Evolutionary conservation across 306 rosid genomes (phyloP).

Genomic region (Begonia fuchsioides): DNA sequence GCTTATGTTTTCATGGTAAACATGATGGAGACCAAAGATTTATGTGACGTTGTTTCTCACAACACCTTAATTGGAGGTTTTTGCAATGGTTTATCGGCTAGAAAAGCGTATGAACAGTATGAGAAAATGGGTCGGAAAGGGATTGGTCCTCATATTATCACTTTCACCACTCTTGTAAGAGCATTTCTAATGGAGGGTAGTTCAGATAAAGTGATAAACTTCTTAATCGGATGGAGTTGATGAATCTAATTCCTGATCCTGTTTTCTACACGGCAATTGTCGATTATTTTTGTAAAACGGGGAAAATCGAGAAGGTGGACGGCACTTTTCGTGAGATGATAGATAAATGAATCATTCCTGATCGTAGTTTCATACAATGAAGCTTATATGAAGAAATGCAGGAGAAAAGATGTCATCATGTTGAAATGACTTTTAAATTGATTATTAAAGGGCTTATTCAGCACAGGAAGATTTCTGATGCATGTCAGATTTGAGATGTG

Average conservation of each 20-base stretch:
- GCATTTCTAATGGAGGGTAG: slow-evolving; percentile 59
- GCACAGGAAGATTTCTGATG: slow-evolving; percentile 39
- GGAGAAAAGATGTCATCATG: slow-evolving; percentile 38
- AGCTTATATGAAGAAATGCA: slow-evolving; percentile 70
- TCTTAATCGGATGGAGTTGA: slow-evolving; percentile 46
- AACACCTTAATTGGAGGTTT: slow-evolving; percentile 56
- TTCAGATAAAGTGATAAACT: slow-evolving; percentile 44
- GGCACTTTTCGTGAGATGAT: slow-evolving; percentile 54
- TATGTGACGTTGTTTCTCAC: slow-evolving; percentile 69
- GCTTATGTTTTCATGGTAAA: slow-evolving; percentile 53
- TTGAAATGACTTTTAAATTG: slow-evolving; percentile 75
- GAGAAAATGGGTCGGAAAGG: slow-evolving; percentile 68
- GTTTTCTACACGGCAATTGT: slow-evolving; percentile 49
- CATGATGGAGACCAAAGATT: slow-evolving; percentile 47
- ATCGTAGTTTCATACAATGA: slow-evolving; percentile 74
- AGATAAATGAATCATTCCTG: slow-evolving; percentile 55
- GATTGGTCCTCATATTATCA: slow-evolving; percentile 55
- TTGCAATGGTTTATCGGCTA: slow-evolving; percentile 32
- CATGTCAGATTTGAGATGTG: slow-evolving; percentile 81
- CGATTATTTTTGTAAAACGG: slow-evolving; percentile 55
- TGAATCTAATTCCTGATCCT: slow-evolving; percentile 48
- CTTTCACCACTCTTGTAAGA: slow-evolving; percentile 60
- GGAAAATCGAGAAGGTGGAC: slow-evolving; percentile 43
- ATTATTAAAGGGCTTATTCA: slow-evolving; percentile 66
- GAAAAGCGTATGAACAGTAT: slow-evolving; percentile 57